Percentiles rank a stretch among this genome's conserved stretches.
Conservation (phyloP, 192 early-diverging fungal species). For the Coemansia sp. region DNA sequence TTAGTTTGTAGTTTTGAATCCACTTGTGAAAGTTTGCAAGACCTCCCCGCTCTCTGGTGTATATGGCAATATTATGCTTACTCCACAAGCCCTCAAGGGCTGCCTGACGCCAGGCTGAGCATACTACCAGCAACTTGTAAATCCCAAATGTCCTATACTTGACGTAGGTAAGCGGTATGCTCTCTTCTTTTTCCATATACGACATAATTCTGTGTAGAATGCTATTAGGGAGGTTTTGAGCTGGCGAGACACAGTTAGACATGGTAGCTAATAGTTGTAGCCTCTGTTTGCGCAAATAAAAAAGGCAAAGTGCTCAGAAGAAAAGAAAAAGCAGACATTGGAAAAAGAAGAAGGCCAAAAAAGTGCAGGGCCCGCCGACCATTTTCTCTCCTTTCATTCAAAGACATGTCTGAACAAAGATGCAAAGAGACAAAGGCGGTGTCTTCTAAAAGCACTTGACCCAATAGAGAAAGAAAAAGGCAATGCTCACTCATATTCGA, state of each 20-base stretch:
- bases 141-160: neutral
- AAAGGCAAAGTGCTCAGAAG: neutral
- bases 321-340: neutral
- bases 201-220: neutral
- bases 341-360: neutral
- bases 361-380: too few relatives aligned
- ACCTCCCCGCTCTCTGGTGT: too few relatives aligned
- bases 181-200: neutral
- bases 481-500: too few relatives aligned
- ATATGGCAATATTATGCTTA: neutral
- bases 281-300: neutral
- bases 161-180: neutral
- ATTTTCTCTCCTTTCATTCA: too few relatives aligned
- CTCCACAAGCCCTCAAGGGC: neutral
- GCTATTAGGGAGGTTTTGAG: neutral
- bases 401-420: too few relatives aligned
- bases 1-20: too few relatives aligned
- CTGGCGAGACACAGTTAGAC: neutral
- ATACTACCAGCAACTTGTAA: neutral
- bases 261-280: neutral
- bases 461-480: too few relatives aligned
- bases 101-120: neutral
- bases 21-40: too few relatives aligned
- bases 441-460: too few relatives aligned
- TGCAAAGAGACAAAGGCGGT: too few relatives aligned